Percentiles rank a stretch among this genome's conserved stretches.
Conservation (phyloP, 345 rosid species). For the Gossypium herbaceum region DNA sequence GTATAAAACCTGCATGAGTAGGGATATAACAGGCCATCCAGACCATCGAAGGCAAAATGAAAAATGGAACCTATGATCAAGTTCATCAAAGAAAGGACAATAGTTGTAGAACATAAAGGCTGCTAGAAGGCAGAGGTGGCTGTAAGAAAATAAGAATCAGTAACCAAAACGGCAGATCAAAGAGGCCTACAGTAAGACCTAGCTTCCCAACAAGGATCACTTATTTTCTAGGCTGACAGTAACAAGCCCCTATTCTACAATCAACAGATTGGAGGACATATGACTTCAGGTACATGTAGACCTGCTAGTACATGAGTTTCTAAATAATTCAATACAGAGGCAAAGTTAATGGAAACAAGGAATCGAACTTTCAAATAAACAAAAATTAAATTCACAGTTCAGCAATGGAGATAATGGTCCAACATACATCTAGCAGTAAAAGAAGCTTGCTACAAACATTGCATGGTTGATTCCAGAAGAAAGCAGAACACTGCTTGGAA, state of each 20-base stretch:
- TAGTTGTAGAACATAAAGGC: not conserved
- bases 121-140: not conserved
- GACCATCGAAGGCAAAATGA: conserved; percentile 30
- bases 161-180: not conserved
- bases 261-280: not conserved
- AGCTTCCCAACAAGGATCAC: not conserved
- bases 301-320: not conserved
- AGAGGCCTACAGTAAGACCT: conserved; percentile 6
- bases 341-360: not conserved
- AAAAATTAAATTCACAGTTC: conserved; percentile 20
- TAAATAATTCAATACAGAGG: not conserved
- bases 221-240: not conserved
- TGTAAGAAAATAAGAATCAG: not conserved
- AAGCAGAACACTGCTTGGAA: conserved; percentile 46
- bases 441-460: conserved; percentile 52
- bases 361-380: conserved; percentile 16
- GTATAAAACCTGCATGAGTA: conserved; percentile 43
- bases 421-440: conserved; percentile 58
- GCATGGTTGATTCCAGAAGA: conserved; percentile 43
- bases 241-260: too few relatives aligned
- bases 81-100: conserved; percentile 15
- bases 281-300: not conserved
- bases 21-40: conserved; percentile 40
- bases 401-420: conserved; percentile 38
- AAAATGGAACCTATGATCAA: conserved; percentile 27